phyloP scores from a whole-genome alignment of 1,284 basidiomycete genomes.

The Marasmius fiardii region DNA sequence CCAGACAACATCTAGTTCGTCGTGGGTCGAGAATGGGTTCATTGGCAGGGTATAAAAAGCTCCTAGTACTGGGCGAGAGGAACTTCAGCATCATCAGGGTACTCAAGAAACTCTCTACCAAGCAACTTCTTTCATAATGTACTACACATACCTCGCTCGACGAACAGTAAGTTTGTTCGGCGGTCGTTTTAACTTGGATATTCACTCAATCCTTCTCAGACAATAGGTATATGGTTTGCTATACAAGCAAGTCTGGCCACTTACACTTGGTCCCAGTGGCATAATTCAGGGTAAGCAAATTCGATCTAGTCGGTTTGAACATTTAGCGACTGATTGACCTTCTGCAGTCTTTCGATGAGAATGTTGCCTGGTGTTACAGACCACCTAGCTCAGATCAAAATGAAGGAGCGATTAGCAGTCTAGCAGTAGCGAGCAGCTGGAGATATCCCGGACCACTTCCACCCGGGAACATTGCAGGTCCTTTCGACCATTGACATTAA shows the following conservation, averaged over 20 bases:
- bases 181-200: not conserved
- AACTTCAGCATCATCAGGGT: too few species aligned
- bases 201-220: not conserved
- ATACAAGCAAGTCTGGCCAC: not conserved
- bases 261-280: not conserved
- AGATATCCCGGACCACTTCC: not conserved
- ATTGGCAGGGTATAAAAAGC: too few species aligned
- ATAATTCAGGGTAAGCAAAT: not conserved
- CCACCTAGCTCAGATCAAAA: not conserved
- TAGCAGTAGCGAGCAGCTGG: not conserved
- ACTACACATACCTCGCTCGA: slow-evolving; percentile 1
- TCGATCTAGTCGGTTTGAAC: not conserved
- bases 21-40: too few species aligned
- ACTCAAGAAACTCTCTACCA: not conserved
- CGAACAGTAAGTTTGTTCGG: not conserved
- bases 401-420: not conserved
- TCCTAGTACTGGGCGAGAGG: too few species aligned
- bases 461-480: too few species aligned
- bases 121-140: not conserved
- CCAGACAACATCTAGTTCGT: too few species aligned
- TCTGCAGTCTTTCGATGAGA: not conserved
- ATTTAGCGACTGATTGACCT: not conserved
- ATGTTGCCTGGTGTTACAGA: not conserved
- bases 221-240: not conserved
- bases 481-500: too few species aligned